Evolutionary conservation across 176 grass and related monocot genomes (phyloP).

Genomic region (Zizania latifolia): DNA sequence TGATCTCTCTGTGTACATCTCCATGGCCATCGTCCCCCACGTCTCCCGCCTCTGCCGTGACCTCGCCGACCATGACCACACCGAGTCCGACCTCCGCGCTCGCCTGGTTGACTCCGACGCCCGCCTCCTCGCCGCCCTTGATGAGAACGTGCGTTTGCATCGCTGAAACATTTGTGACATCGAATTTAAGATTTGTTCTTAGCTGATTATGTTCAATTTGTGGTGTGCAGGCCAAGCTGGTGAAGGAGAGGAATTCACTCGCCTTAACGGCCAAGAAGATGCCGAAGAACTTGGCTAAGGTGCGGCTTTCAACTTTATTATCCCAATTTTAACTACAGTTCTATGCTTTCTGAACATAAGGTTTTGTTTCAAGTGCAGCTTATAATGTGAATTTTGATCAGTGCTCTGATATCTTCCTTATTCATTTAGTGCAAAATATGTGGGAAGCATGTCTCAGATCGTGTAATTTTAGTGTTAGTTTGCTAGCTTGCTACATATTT

Average conservation of each 20-base stretch:
- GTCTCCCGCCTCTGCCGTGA: slow-evolving; percentile 60
- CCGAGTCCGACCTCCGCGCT: slow-evolving; percentile 44
- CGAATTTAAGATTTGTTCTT: not conserved
- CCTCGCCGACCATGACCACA: slow-evolving; percentile 57
- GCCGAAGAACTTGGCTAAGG: slow-evolving; percentile 79
- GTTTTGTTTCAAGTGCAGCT: not conserved
- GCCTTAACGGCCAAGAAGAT: slow-evolving; percentile 62
- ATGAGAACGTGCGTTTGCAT: slow-evolving; percentile 47
- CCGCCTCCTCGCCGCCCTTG: slow-evolving; percentile 48
- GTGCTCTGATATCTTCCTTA: not conserved
- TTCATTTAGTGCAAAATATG: not conserved
- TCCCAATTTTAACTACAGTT: not conserved
- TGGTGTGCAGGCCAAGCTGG: slow-evolving; percentile 59
- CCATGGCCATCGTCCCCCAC: slow-evolving; percentile 87
- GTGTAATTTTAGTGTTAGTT: not conserved
- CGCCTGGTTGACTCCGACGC: slow-evolving; percentile 42
- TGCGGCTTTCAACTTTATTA: not conserved
- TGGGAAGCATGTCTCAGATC: not conserved
- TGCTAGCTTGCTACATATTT: not conserved
- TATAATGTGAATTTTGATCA: not conserved
- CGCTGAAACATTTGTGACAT: not conserved
- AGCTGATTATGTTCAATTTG: not conserved
- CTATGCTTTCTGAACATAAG: not conserved
- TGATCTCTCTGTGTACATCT: no score
- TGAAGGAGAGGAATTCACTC: slow-evolving; percentile 73